Base-by-base conservation (phyloP, 345 rosid species). In the Ricinus communis region DNA sequence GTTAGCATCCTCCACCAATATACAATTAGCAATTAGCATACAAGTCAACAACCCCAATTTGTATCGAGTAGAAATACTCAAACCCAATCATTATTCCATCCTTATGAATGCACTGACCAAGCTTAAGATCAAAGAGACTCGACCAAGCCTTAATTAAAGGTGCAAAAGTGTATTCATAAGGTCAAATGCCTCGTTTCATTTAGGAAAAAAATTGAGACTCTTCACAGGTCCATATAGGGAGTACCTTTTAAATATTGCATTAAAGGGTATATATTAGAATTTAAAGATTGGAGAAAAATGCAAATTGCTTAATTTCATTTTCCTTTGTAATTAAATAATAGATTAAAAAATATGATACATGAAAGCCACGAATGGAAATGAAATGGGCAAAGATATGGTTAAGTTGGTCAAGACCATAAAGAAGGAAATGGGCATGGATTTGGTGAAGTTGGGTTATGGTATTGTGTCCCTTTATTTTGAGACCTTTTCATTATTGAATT, bases 341-440 rank as follows among this genome's bases (percentile, higher is more conserved):
- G n/a, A n/a, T n/a, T n/a, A n/a, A n/a, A n/a, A n/a, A n/a, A n/a
- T n/a, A n/a, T n/a, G n/a, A n/a, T n/a, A n/a, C n/a, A n/a, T n/a
- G n/a, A 27, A 90, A 73, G 14, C 88, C 89, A 45, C 93, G 87
- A 65, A 90, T 85, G 66, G 90, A 84, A 77, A 88, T 84, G 78
- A 88, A 90, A 67, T 90, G 96, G 10, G 90, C 76, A 57, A 88
- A 74, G 65, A 88, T 71, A 46, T 79, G 89, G 74, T 85, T 91
- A 76, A 85, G 76, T 14, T 81, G 87, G 76, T 82, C 80, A 33
- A 86, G 87, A 36, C 70, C 77, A 56, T 85, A 87, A 61, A 88
- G 92, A 75, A 88, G 82, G 65, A 88, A 79, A 72, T 83, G 90
- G 30, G 86, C 91, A 69, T 90, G 93, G 63, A 88, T 87, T 84